Conservation (phyloP, 371 early-diverging fungal genomes). For the Neoconidiobolus thromboides region DNA sequence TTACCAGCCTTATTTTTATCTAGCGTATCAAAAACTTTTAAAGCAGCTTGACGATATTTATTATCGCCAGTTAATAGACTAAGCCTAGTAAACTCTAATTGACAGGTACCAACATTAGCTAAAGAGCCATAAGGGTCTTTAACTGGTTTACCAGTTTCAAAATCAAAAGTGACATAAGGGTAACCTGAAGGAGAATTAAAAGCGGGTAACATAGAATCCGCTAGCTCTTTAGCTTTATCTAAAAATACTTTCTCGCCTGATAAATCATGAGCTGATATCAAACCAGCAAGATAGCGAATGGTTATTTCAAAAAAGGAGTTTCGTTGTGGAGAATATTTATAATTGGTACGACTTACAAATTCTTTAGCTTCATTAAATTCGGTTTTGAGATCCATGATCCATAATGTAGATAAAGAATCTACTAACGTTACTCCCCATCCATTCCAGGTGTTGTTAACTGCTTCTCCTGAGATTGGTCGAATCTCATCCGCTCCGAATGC, state of each 20-base stretch:
- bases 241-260: constrained; percentile 42
- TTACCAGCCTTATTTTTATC: constrained; percentile 20
- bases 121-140: constrained; percentile 30
- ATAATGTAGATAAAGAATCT: constrained; percentile 63
- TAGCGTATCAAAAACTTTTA: background rate
- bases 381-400: constrained; percentile 49
- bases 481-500: constrained; percentile 33
- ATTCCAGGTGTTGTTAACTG: constrained; percentile 19
- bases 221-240: constrained; percentile 57
- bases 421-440: constrained; percentile 58
- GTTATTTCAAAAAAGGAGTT: constrained; percentile 56
- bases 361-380: constrained; percentile 41
- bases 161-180: constrained; percentile 51
- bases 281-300: constrained; percentile 66
- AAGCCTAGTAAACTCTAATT: constrained; percentile 76
- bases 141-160: constrained; percentile 12
- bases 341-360: constrained; percentile 26
- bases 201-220: constrained; percentile 50
- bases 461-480: constrained; percentile 16
- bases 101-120: constrained; percentile 71
- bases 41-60: constrained; percentile 19
- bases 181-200: constrained; percentile 54
- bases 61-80: constrained; percentile 49
- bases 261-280: constrained; percentile 64
- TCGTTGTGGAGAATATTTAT: constrained; percentile 15